Evolutionary conservation across 2,329 filamentous ascomycete genomes (phyloP).

Genomic region (Botryotinia globosa): DNA sequence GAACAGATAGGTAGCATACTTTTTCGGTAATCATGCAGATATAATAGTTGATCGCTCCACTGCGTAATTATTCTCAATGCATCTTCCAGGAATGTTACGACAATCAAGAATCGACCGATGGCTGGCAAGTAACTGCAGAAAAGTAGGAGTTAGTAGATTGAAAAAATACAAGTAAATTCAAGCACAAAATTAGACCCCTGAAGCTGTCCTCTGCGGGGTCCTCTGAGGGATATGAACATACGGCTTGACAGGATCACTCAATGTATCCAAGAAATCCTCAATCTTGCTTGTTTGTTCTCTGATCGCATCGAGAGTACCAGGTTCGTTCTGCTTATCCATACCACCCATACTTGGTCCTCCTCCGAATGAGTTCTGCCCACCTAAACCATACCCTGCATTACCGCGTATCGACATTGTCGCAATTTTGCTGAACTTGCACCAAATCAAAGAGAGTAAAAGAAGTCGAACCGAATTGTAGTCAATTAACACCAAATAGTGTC

Average conservation of each 20-base stretch:
- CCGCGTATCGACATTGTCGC: conserved; percentile 55
- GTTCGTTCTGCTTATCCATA: conserved; percentile 36
- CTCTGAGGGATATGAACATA: conserved; percentile 50
- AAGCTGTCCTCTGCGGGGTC: conserved; percentile 23
- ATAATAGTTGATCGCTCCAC: conserved; percentile 92
- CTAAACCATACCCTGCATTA: conserved; percentile 46
- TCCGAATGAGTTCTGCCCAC: conserved; percentile 40
- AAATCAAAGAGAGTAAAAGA: conserved; percentile 23
- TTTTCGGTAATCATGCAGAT: conserved; percentile 86
- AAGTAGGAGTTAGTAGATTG: conserved; percentile 25
- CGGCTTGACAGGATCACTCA: conserved; percentile 92
- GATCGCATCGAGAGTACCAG: conserved; percentile 70
- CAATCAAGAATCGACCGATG: conserved; percentile 95
- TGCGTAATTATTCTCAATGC: conserved; percentile 94
- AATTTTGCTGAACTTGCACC: conserved; percentile 34
- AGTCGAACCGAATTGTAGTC: neutral
- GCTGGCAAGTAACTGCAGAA: conserved; percentile 77
- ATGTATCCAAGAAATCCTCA: conserved; percentile 83
- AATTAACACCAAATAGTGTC: neutral
- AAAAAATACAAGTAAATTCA: neutral
- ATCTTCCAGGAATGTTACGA: conserved; percentile 97
- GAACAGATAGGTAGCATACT: conserved; percentile 55
- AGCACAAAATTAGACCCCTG: neutral
- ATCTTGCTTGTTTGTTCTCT: conserved; percentile 97
- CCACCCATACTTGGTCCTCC: conserved; percentile 35